Percentiles rank a stretch among this genome's conserved stretches.
Evolutionary conservation across 2,329 filamentous ascomycete genomes (phyloP).

Genomic region (Aphanocladium album): DNA sequence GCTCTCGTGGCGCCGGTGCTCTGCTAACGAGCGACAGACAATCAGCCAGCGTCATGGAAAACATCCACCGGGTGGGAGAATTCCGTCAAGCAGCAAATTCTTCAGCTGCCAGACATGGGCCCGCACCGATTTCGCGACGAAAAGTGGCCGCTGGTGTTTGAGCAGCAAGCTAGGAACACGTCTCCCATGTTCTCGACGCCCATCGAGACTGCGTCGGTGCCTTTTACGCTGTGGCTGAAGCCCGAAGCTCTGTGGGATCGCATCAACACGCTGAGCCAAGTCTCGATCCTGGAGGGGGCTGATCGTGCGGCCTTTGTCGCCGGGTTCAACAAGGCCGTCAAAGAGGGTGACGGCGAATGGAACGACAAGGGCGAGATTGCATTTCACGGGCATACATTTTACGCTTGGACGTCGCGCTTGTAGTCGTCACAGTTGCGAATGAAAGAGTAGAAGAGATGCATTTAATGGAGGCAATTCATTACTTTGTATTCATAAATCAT

Average conservation of each 20-base stretch:
- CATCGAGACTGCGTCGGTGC: slow-evolving; percentile 50
- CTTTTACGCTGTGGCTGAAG: slow-evolving; percentile 54
- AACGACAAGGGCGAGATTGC: slow-evolving; percentile 59
- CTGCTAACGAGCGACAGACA: slow-evolving; percentile 44
- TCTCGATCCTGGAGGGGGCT: slow-evolving; percentile 53
- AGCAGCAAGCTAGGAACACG: slow-evolving; percentile 46
- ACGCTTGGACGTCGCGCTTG: slow-evolving; percentile 55
- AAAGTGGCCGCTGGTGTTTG: slow-evolving; percentile 61
- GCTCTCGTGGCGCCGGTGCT: not conserved
- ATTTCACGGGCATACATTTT: slow-evolving; percentile 59
- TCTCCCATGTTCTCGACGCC: slow-evolving; percentile 54
- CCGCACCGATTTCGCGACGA: slow-evolving; percentile 60
- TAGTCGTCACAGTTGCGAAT: slow-evolving; percentile 20
- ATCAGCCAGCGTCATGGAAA: slow-evolving; percentile 53
- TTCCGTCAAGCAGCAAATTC: slow-evolving; percentile 54
- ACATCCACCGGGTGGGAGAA: slow-evolving; percentile 57
- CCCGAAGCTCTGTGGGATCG: slow-evolving; percentile 60
- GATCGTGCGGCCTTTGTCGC: slow-evolving; percentile 43
- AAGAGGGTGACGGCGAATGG: slow-evolving; percentile 46
- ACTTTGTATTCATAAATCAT: slow-evolving; percentile 15
- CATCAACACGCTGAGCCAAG: slow-evolving; percentile 62
- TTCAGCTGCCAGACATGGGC: slow-evolving; percentile 47
- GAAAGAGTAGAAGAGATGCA: not conserved
- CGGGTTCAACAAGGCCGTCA: slow-evolving; percentile 50
- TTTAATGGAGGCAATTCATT: slow-evolving; percentile 15